A percentile compares a stretch with the other conserved stretches of the same genome.
phyloP scores from a whole-genome alignment of 768 basidiomycete genomes.

The Tylopilus plumbeoviolaceoides region DNA sequence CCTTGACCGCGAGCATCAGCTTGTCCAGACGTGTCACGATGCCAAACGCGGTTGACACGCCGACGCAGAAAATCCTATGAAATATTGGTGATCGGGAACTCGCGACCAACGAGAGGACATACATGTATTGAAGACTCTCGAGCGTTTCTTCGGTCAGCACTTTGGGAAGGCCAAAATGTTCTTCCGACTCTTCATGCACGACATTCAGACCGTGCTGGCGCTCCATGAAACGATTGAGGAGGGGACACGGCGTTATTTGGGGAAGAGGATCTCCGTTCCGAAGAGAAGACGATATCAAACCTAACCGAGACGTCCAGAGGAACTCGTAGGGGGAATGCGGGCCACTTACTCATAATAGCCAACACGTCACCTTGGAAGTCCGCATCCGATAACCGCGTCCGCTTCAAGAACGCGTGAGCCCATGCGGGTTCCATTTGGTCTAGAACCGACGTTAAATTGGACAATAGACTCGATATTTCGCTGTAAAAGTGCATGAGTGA shows the following conservation, averaged over 20 bases:
- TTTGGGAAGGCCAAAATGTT: conserved; percentile 70
- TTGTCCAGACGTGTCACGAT: conserved; percentile 72
- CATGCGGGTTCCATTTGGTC: conserved; percentile 72
- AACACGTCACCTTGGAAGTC: conserved; percentile 84
- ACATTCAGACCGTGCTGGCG: conserved; percentile 59
- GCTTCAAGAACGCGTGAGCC: conserved; percentile 68
- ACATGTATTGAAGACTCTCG: conserved; percentile 77
- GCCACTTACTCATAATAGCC: conserved; percentile 66
- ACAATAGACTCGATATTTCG: conserved; percentile 64
- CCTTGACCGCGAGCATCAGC: conserved; percentile 78
- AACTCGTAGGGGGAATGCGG: neutral
- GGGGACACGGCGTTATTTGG: conserved; percentile 80
- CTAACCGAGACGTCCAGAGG: conserved; percentile 31
- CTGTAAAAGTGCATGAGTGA: no score
- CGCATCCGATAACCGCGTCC: conserved; percentile 72
- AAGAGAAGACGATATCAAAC: conserved; percentile 72
- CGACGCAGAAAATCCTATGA: conserved; percentile 64
- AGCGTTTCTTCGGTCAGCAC: conserved; percentile 69
- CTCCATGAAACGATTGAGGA: conserved; percentile 43
- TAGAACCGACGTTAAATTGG: conserved; percentile 70
- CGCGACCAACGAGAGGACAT: conserved; percentile 24
- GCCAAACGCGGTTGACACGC: conserved; percentile 62
- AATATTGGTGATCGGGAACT: neutral
- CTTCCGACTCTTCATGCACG: conserved; percentile 57
- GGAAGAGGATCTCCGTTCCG: conserved; percentile 73